A percentile compares a stretch with the other conserved stretches of the same genome.
Evolutionary conservation across 805 yeast genomes (phyloP).

Genomic region (Zygotorulaspora sp.): DNA sequence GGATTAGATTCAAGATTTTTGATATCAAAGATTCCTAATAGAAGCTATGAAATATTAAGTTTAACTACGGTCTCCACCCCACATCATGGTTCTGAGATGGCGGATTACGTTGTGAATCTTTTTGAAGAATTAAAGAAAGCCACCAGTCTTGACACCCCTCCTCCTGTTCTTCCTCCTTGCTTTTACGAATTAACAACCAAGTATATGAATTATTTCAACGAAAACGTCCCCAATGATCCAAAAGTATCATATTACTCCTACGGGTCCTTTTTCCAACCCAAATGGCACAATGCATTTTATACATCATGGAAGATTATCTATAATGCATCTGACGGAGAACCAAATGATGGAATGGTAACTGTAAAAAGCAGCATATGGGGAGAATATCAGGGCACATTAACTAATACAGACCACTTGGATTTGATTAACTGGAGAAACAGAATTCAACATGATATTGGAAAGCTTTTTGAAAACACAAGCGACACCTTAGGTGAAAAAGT

Average conservation of each 20-base stretch:
- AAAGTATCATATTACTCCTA: slow-evolving; percentile 72
- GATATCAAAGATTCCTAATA: slow-evolving; percentile 49
- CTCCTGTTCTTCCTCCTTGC: slow-evolving; percentile 36
- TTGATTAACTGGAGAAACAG: slow-evolving; percentile 76
- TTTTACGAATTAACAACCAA: slow-evolving; percentile 64
- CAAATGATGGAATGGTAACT: slow-evolving; percentile 84
- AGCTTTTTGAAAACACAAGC: slow-evolving; percentile 20
- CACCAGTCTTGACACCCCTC: slow-evolving; percentile 19
- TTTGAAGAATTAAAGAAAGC: slow-evolving; percentile 25
- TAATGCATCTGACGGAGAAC: slow-evolving; percentile 40
- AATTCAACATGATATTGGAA: slow-evolving; percentile 36
- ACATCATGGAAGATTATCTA: slow-evolving; percentile 62
- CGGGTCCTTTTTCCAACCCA: slow-evolving; percentile 70
- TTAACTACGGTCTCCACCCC: slow-evolving; percentile 86
- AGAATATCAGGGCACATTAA: slow-evolving; percentile 68
- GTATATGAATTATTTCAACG: slow-evolving; percentile 52
- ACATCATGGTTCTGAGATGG: slow-evolving; percentile 80
- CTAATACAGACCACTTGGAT: slow-evolving; percentile 79
- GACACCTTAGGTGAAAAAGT: slow-evolving; percentile 33
- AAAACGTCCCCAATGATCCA: slow-evolving; percentile 48
- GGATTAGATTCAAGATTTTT: slow-evolving; percentile 81
- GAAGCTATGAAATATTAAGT: slow-evolving; percentile 57
- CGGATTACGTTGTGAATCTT: slow-evolving; percentile 55
- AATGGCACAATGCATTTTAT: slow-evolving; percentile 55
- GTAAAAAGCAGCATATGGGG: slow-evolving; percentile 83